A percentile compares a stretch with the other conserved stretches of the same genome.
These are phyloP conservation scores for Botrytis byssoidea DNA, from an alignment of 2,329 filamentous ascomycete genomes.

Conservation along the genomic window DNA sequence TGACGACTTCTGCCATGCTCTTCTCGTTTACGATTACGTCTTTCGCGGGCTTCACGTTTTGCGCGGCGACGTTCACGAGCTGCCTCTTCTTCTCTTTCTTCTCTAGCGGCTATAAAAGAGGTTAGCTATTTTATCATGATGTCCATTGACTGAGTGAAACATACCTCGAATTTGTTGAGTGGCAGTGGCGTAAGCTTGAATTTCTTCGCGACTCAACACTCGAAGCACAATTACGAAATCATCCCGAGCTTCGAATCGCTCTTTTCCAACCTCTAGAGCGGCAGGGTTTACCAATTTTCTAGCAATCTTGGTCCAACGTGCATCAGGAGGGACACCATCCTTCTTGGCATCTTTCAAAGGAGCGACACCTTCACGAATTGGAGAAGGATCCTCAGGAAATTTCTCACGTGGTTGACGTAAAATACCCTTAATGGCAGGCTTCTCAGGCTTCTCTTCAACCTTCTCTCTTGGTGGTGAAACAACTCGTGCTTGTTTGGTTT, in stretches of 20 bases:
- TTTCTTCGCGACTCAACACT: slow-evolving; percentile 84
- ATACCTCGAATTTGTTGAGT: slow-evolving; percentile 79
- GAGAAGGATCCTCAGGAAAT: slow-evolving; percentile 84
- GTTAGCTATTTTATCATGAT: background rate
- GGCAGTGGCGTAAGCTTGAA: slow-evolving; percentile 78
- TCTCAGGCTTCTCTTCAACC: slow-evolving; percentile 59
- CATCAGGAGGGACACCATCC: slow-evolving; percentile 72
- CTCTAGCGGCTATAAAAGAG: slow-evolving; percentile 31
- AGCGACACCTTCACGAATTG: slow-evolving; percentile 84
- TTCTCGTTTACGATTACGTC: slow-evolving; percentile 34
- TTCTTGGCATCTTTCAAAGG: slow-evolving; percentile 86
- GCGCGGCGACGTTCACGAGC: slow-evolving; percentile 35
- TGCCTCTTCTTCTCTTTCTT: slow-evolving; percentile 39
- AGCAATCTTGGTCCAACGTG: slow-evolving; percentile 91
- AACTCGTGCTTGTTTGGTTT: slow-evolving; percentile 48
- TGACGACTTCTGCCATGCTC: slow-evolving; percentile 24
- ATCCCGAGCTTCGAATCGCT: slow-evolving; percentile 86
- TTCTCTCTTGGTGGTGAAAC: slow-evolving; percentile 69
- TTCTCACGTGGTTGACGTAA: slow-evolving; percentile 76
- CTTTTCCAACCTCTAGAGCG: slow-evolving; percentile 80
- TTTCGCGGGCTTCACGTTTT: slow-evolving; percentile 37
- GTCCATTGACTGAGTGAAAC: slow-evolving; percentile 32
- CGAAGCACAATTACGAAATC: slow-evolving; percentile 92
- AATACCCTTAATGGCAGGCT: slow-evolving; percentile 66
- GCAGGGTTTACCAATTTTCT: slow-evolving; percentile 86